Percentiles rank a stretch among this genome's conserved stretches.
These are phyloP conservation scores for Salvia miltiorrhiza DNA, from an alignment of 257 asterid species.

Conservation along the genomic window DNA sequence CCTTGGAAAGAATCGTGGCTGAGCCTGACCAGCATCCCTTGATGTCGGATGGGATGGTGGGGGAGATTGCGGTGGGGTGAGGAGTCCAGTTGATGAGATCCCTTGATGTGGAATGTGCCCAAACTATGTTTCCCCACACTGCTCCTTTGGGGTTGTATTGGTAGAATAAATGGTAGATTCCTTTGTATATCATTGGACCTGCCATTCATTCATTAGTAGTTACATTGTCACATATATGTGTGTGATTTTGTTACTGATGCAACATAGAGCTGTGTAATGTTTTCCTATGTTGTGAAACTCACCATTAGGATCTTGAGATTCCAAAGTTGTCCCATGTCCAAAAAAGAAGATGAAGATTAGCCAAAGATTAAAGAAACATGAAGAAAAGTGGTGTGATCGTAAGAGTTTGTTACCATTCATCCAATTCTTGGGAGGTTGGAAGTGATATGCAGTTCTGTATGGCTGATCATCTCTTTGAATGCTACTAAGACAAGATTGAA, in stretches of 20 bases:
- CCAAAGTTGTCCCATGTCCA: constrained; percentile 6
- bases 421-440: constrained; percentile 60
- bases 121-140: constrained; percentile 35
- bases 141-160: constrained; percentile 50
- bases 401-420: constrained; percentile 35
- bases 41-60: constrained; percentile 27
- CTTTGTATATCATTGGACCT: constrained; percentile 43
- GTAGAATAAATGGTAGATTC: constrained; percentile 41
- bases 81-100: constrained; percentile 44
- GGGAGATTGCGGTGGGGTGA: constrained; percentile 30
- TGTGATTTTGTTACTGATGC: neutral
- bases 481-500: neutral
- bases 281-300: constrained; percentile 1
- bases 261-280: neutral
- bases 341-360: neutral
- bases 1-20: constrained; percentile 28
- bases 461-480: constrained; percentile 21
- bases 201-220: neutral
- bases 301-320: constrained; percentile 36
- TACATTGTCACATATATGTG: neutral
- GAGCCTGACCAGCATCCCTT: constrained; percentile 49
- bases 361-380: neutral
- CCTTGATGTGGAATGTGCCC: constrained; percentile 43
- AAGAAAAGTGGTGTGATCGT: neutral
- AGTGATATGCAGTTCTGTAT: constrained; percentile 55